Conservation (phyloP, 805 yeast genomes). For the Ogataea angusta region DNA sequence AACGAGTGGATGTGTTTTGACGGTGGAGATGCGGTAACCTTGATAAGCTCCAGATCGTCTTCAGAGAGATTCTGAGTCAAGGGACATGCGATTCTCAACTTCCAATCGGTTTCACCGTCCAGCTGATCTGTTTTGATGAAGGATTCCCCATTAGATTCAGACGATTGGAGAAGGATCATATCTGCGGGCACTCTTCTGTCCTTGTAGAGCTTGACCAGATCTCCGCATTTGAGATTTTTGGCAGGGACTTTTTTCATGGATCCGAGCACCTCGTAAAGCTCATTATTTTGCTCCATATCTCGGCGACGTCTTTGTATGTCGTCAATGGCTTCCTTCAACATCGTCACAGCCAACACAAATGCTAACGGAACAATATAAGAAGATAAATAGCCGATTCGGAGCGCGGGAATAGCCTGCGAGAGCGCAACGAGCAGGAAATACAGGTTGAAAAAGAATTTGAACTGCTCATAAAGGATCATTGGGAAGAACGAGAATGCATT, state of each 20-base stretch:
- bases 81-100: constrained; percentile 73
- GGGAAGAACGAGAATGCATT: constrained; percentile 87
- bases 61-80: constrained; percentile 61
- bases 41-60: constrained; percentile 50
- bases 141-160: constrained; percentile 79
- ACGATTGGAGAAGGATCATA: constrained; percentile 76
- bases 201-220: constrained; percentile 72
- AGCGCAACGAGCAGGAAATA: constrained; percentile 91
- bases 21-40: constrained; percentile 75
- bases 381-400: constrained; percentile 89
- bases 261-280: constrained; percentile 69
- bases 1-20: constrained; percentile 79
- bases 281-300: constrained; percentile 85
- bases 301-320: constrained; percentile 88
- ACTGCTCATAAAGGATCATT: constrained; percentile 86
- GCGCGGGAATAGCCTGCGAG: constrained; percentile 84
- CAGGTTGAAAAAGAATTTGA: constrained; percentile 92
- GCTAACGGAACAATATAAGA: constrained; percentile 93
- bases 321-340: constrained; percentile 94
- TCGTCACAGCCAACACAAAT: constrained; percentile 87
- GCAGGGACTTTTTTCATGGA: constrained; percentile 43
- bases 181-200: constrained; percentile 94
- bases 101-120: constrained; percentile 99
- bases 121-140: constrained; percentile 96
- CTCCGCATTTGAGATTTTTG: constrained; percentile 78